These are phyloP conservation scores for Neopestalotiopsis clavispora DNA, from an alignment of 2,329 filamentous ascomycete genomes.

Conservation along the genomic window DNA sequence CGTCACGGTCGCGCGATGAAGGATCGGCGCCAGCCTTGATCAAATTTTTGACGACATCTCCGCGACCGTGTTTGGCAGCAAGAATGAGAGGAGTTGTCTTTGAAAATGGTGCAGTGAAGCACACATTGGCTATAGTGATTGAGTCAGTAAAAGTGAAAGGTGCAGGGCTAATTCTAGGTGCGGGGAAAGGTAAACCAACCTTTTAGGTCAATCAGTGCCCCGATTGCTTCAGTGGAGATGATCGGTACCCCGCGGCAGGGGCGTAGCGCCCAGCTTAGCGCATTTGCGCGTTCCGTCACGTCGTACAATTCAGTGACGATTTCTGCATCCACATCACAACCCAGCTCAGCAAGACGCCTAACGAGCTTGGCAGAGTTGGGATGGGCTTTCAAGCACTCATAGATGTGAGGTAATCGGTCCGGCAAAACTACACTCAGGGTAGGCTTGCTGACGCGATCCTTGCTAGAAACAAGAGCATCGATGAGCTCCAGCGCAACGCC, in stretches of 20 bases:
- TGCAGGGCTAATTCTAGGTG: neutral
- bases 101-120: constrained; percentile 27
- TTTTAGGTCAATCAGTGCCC: constrained; percentile 24
- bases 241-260: neutral
- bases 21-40: constrained; percentile 28
- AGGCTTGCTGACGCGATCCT: neutral
- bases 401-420: neutral
- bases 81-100: constrained; percentile 29
- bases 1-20: constrained; percentile 26
- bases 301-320: constrained; percentile 3
- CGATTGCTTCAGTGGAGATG: constrained; percentile 21
- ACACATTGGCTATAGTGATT: constrained; percentile 23
- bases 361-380: constrained; percentile 14
- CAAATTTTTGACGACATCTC: constrained; percentile 26
- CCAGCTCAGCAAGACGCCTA: constrained; percentile 4
- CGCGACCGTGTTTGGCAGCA: constrained; percentile 25
- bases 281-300: neutral
- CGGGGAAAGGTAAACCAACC: constrained; percentile 22
- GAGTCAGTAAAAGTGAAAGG: neutral
- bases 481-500: neutral
- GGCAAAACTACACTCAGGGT: neutral
- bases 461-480: neutral
- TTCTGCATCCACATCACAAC: constrained; percentile 3
- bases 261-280: neutral
- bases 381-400: constrained; percentile 1